These are phyloP conservation scores for Malassezia obtusa DNA, from an alignment of 1,284 basidiomycete species.

Conservation along the genomic window DNA sequence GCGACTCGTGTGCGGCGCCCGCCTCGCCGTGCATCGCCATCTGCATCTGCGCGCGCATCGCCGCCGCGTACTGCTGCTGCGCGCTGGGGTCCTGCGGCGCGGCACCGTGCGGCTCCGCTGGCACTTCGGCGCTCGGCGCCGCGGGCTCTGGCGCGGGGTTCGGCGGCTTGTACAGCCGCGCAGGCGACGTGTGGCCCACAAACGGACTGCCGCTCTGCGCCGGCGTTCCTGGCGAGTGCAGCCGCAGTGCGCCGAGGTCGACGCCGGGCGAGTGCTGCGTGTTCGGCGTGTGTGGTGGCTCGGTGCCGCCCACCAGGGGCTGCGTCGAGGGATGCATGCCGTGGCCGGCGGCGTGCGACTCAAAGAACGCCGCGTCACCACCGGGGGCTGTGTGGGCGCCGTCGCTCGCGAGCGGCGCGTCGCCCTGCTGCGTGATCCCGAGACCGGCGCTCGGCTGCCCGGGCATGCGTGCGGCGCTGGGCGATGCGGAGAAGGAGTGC, in stretches of 20 bases:
- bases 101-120: not conserved
- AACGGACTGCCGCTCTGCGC: not conserved
- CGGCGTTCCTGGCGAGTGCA: not conserved
- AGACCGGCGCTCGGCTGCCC: not conserved
- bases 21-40: too few species aligned
- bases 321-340: slow-evolving; percentile 3
- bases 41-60: too few species aligned
- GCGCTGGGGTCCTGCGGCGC: not conserved
- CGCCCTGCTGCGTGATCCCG: not conserved
- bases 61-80: not conserved
- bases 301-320: not conserved
- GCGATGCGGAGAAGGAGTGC: not conserved
- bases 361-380: slow-evolving; percentile 5
- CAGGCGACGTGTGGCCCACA: not conserved
- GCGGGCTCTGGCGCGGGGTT: not conserved
- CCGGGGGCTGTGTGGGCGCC: not conserved
- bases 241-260: not conserved
- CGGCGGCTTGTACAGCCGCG: not conserved
- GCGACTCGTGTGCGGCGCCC: too few species aligned
- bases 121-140: not conserved
- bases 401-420: not conserved
- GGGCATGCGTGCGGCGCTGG: not conserved
- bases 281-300: not conserved
- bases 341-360: not conserved
- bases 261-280: not conserved